These are phyloP conservation scores for Fragilaria radians DNA, from an alignment of 108 stramenopile species.

Conservation along the genomic window DNA sequence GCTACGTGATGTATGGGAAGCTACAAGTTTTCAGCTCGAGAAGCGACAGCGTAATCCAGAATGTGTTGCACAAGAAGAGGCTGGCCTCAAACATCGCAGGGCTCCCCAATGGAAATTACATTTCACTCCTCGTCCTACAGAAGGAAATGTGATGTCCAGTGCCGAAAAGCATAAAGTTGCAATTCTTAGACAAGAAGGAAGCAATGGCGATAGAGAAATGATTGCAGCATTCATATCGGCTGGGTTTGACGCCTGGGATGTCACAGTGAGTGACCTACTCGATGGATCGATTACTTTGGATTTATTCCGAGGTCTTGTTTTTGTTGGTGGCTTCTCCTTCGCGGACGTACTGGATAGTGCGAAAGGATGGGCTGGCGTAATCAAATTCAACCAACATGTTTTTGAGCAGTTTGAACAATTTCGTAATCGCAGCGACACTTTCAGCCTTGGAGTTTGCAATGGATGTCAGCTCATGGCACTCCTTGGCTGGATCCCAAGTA, in stretches of 20 bases:
- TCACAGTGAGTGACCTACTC: constrained; percentile 85
- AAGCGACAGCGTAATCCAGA: constrained; percentile 89
- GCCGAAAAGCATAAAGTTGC: constrained; percentile 89
- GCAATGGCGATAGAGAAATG: constrained; percentile 99
- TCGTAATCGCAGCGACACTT: constrained; percentile 88
- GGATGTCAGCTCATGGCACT: constrained; percentile 99
- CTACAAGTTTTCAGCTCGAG: constrained; percentile 95
- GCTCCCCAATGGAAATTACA: constrained; percentile 85
- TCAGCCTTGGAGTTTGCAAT: constrained; percentile 98
- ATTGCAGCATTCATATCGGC: constrained; percentile 90
- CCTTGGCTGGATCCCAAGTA: constrained; percentile 95
- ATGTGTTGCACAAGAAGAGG: constrained; percentile 90
- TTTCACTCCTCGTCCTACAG: constrained; percentile 65
- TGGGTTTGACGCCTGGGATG: constrained; percentile 98
- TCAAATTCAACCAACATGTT: constrained; percentile 93
- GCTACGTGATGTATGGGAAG: constrained; percentile 97
- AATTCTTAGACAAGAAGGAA: constrained; percentile 96
- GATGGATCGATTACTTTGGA: constrained; percentile 72
- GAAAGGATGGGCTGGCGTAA: constrained; percentile 99
- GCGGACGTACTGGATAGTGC: constrained; percentile 97
- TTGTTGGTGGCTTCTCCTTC: constrained; percentile 98
- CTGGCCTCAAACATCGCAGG: constrained; percentile 68
- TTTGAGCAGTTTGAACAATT: constrained; percentile 93
- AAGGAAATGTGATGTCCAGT: constrained; percentile 49
- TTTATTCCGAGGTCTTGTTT: constrained; percentile 90